Evolutionary conservation across 1,284 basidiomycete species (phyloP), one percentile per base, ranked within the genome.

Genomic region (Wolfiporia cocos): DNA sequence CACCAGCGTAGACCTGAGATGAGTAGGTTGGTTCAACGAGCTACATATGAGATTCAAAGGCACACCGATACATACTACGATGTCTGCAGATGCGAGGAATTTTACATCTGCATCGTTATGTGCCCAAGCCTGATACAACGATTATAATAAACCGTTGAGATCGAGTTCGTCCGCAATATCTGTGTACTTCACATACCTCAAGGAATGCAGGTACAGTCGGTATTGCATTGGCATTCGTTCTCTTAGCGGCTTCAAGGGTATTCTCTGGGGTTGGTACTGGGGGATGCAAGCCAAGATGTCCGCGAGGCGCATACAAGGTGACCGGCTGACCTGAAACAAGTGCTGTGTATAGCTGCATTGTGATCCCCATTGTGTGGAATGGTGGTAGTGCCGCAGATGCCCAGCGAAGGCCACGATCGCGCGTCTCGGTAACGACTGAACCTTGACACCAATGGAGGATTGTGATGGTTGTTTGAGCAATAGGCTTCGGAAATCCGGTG

Each of bases 401-500:
- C 43, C 41, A 54, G 15, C 46, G 26, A 9, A 52, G 15, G 9
- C 21, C 43, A 12, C 41, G 42, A 12, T 37, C 32, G 3, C 39
- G 37, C 10, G 28, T 17, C 3, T 39, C 29, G 22, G 15, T n/a
- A 3, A 47, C 3, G 9, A 34, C 18, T 2, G 43, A n/a, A 20
- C 7, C 14, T 9, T 14, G n/a, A 22, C 37, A 43, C 43, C 44
- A 48, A 12, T 40, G 31, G n/a, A 47, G 28, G 14, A 50, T 32
- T 14, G 26, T 46, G 10, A n/a, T 42, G 14, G 49, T 42, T 1
- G 40, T 47, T 26, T 39, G 39, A 5, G 46, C 37, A n/a, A 56
- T 48, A 1, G 54, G 46, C 43, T 56, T 57, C 9, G 55, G 54
- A 26, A 49, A 46, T 1, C 49, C 49, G 2, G 54, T 56, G 15